Evolutionary conservation across 1,284 basidiomycete species (phyloP).

Genomic region (Xanthoconium separans): DNA sequence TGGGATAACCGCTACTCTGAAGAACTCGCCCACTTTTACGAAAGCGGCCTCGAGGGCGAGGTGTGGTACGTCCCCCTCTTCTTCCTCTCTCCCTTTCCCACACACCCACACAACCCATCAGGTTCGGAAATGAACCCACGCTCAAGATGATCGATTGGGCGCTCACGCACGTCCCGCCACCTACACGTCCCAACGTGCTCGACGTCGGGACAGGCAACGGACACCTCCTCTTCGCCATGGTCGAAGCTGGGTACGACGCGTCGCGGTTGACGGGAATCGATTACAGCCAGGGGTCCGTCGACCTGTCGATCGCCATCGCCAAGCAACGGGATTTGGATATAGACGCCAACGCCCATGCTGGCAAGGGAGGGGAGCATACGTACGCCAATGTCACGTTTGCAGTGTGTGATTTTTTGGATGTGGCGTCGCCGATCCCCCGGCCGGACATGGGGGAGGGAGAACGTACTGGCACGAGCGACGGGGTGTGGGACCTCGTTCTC

Average conservation of each 20-base stretch:
- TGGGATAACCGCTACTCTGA: slow-evolving; percentile 73
- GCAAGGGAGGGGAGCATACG: slow-evolving; percentile 6
- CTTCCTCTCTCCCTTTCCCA: background rate
- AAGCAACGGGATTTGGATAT: slow-evolving; percentile 32
- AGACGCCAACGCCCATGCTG: background rate
- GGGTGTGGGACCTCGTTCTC: slow-evolving; percentile 64
- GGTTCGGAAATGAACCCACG: slow-evolving; percentile 83
- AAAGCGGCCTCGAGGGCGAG: slow-evolving; percentile 87
- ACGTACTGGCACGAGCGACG: slow-evolving; percentile 16
- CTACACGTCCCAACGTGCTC: slow-evolving; percentile 49
- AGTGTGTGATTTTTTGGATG: slow-evolving; percentile 59
- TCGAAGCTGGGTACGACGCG: slow-evolving; percentile 62
- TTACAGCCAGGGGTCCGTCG: slow-evolving; percentile 75
- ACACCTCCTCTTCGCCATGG: slow-evolving; percentile 74
- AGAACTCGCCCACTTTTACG: slow-evolving; percentile 76
- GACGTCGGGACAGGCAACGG: slow-evolving; percentile 88
- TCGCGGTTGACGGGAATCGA: slow-evolving; percentile 71
- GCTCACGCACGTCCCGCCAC: slow-evolving; percentile 47
- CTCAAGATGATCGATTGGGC: slow-evolving; percentile 81
- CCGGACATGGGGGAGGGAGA: slow-evolving; percentile 17
- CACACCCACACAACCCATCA: slow-evolving; percentile 30
- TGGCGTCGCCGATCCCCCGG: slow-evolving; percentile 42
- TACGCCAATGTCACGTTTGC: slow-evolving; percentile 47
- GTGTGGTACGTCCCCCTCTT: slow-evolving; percentile 58
- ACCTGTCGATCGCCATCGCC: slow-evolving; percentile 55